These are phyloP conservation scores for Blastobotrys persicus DNA, from an alignment of 1,139 yeast species.

Conservation along the genomic window DNA sequence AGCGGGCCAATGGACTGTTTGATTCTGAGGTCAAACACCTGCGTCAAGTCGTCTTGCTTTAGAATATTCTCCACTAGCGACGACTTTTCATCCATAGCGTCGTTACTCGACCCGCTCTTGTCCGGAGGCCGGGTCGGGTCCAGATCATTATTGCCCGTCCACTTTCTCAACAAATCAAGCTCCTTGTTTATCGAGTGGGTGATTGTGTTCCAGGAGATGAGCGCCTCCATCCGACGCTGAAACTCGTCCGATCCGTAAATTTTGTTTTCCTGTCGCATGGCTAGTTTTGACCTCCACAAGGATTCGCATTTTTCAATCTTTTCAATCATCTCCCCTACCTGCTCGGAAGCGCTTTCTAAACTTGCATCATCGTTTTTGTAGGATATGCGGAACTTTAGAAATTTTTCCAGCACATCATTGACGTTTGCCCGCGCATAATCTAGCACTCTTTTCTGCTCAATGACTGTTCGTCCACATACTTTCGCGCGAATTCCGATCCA, in stretches of 20 bases:
- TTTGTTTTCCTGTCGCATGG: slow-evolving; percentile 78
- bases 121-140: slow-evolving; percentile 49
- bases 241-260: slow-evolving; percentile 65
- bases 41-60: slow-evolving; percentile 80
- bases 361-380: slow-evolving; percentile 19
- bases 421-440: slow-evolving; percentile 69
- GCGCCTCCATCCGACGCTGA: slow-evolving; percentile 64
- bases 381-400: slow-evolving; percentile 57
- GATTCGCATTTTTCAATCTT: slow-evolving; percentile 68
- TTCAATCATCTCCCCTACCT: slow-evolving; percentile 57
- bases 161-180: slow-evolving; percentile 51
- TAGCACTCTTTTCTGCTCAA: slow-evolving; percentile 74
- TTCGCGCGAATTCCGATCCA: slow-evolving; percentile 84
- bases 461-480: slow-evolving; percentile 74
- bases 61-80: slow-evolving; percentile 81
- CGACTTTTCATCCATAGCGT: slow-evolving; percentile 22
- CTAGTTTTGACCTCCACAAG: slow-evolving; percentile 76
- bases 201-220: slow-evolving; percentile 80
- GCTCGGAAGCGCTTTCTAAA: slow-evolving; percentile 37
- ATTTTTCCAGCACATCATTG: slow-evolving; percentile 70
- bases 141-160: slow-evolving; percentile 82
- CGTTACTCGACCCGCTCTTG: slow-evolving; percentile 25
- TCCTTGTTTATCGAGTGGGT: slow-evolving; percentile 67
- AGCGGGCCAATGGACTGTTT: slow-evolving; percentile 62
- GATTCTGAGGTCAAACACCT: slow-evolving; percentile 57